A percentile compares a stretch with the other conserved stretches of the same genome.
phyloP scores from a whole-genome alignment of 768 basidiomycete species.

The Rhodosporidiobolus odoratus region DNA sequence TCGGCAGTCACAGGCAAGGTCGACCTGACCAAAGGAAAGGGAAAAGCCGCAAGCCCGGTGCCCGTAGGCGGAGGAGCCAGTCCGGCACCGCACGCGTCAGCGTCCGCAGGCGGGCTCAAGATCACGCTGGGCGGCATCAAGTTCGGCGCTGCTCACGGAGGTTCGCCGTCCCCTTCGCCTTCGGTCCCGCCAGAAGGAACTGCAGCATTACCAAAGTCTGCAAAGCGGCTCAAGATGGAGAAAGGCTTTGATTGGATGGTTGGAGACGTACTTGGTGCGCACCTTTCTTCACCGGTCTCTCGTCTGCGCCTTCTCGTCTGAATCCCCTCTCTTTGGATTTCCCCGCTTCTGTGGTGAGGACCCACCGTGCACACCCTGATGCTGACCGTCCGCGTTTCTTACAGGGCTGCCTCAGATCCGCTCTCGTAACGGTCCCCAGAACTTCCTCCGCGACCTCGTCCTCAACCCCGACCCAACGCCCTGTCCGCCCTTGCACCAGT shows the following conservation, averaged over 20 bases:
- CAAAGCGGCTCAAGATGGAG: constrained; percentile 37
- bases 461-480: constrained; percentile 40
- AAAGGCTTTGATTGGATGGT: constrained; percentile 39
- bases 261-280: constrained; percentile 39
- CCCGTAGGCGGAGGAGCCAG: neutral
- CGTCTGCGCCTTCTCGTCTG: neutral
- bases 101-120: constrained; percentile 6
- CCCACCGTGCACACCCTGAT: no score
- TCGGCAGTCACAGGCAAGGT: neutral
- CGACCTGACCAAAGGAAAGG: constrained; percentile 14
- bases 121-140: constrained; percentile 32
- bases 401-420: neutral
- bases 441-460: constrained; percentile 33
- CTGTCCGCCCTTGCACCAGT: constrained; percentile 13
- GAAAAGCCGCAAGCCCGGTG: neutral
- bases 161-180: neutral
- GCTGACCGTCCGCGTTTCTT: no score
- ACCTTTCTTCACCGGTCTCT: neutral
- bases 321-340: no score
- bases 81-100: neutral
- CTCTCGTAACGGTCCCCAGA: neutral
- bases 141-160: neutral
- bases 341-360: neutral
- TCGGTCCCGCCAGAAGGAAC: neutral
- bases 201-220: constrained; percentile 5